Conservation (phyloP, 129 eudicot species). For the Helianthus annuus region HanXRQr2.0-SUNRISE NC_035446.2:104404703-104405202, state of each 20-base stretch:
- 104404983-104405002: neutral
- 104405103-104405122: slow-evolving; percentile 28
- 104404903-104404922: slow-evolving; percentile 77
- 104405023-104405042: slow-evolving; percentile 29
- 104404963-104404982: slow-evolving; percentile 29
- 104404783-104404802: slow-evolving; percentile 39
- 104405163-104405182: slow-evolving; percentile 33
- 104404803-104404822: slow-evolving; percentile 22
- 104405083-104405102: slow-evolving; percentile 30
- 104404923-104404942: slow-evolving; percentile 62
- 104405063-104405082: slow-evolving; percentile 36
- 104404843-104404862: neutral
- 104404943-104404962: slow-evolving; percentile 35
- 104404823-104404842: slow-evolving; percentile 13
- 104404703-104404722: slow-evolving; percentile 45
- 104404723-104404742: slow-evolving; percentile 62
- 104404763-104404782: slow-evolving; percentile 69
- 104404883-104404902: slow-evolving; percentile 72
- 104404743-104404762: slow-evolving; percentile 65
- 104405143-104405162: slow-evolving; percentile 17
- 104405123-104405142: slow-evolving; percentile 30
- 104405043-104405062: slow-evolving; percentile 26
- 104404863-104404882: neutral
- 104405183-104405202: slow-evolving; percentile 25
- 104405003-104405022: too few species aligned